Evolutionary conservation across 441 rosid genomes (phyloP), one percentile per base, ranked within the genome.

Genomic region (Arabidopsis hybrid): DNA sequence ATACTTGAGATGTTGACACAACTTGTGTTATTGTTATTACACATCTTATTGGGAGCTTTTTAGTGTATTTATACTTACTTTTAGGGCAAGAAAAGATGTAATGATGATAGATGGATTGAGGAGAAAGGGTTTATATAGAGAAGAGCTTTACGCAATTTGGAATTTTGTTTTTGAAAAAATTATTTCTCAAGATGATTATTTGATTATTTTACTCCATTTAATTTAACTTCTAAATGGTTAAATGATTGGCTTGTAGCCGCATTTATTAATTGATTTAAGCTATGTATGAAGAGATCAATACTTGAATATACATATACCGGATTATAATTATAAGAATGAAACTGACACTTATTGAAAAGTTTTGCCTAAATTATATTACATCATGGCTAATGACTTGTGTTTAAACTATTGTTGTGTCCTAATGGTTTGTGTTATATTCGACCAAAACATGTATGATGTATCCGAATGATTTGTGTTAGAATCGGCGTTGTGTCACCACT

Each of bases 1-100:
- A 87, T 84, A 60, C 81, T 70, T 21, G 86, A 79, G 39, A 81
- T 77, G 65, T 80, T 81, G 67, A 79, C 61, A 73, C 87, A 81
- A 57, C 36, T 51, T 60, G 57, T 40, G 62, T 64, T 58, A 1
- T 32, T 50, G 45, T 57, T 64, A 55, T 11, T 31, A 57, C 16
- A 13, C 76, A 71, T 76, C 46, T 58, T 64, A 55, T 11, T 17
- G 32, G 18, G 34, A 51, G 77, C 16, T 34, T 53, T 59, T 52
- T 52, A 51, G 52, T 61, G 67, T 26, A 26, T 61, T 29, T 50
- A 51, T 50, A 42, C 29, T 34, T 50, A 42, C 12, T 51, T 53
- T 49, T 50, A 59, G 53, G 72, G 18, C 53, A 50, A 74, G 47
- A 43, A 42, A 31, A 59, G 62, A 60, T 47, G 77, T 57, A 51